Percentiles rank a stretch among this genome's conserved stretches.
Conservation (phyloP, 2,329 filamentous ascomycete species). For the Didymella segeticola region DNA sequence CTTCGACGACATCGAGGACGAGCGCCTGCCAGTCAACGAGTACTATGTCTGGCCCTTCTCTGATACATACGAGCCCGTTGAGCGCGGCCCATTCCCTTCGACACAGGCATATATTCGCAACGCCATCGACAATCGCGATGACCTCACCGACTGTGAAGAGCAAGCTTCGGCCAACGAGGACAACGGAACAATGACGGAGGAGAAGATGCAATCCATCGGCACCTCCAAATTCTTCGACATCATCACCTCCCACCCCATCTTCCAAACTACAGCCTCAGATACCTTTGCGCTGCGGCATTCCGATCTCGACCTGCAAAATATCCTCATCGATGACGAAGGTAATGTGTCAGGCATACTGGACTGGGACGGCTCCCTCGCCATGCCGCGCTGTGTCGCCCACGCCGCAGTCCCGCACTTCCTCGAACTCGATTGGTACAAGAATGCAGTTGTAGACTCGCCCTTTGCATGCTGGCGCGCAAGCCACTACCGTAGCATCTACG, state of each 20-base stretch:
- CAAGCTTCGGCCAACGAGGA: background rate
- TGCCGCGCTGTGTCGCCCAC: conserved; percentile 20
- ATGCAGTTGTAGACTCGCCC: background rate
- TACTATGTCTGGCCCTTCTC: conserved; percentile 7
- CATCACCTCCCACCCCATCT: conserved; percentile 3
- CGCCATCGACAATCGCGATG: background rate
- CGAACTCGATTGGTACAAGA: conserved; percentile 3
- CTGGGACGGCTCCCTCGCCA: conserved; percentile 17
- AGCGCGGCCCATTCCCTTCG: background rate
- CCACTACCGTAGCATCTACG: conserved; percentile 18
- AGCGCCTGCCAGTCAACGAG: background rate
- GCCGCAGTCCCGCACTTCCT: conserved; percentile 19
- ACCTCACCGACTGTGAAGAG: background rate
- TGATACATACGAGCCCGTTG: background rate
- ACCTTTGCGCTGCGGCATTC: conserved; percentile 27
- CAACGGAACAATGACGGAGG: background rate
- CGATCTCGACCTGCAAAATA: conserved; percentile 35
- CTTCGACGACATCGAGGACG: background rate
- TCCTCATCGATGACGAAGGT: conserved; percentile 22
- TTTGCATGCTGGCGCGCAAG: background rate
- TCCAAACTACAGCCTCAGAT: conserved; percentile 10
- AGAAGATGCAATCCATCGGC: background rate
- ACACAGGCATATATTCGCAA: background rate
- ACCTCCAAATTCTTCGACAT: conserved; percentile 1
- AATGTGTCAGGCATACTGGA: conserved; percentile 29